These are phyloP conservation scores for Trypanosoma lewisi DNA, from an alignment of 208 protist species.

Conservation along the genomic window DNA sequence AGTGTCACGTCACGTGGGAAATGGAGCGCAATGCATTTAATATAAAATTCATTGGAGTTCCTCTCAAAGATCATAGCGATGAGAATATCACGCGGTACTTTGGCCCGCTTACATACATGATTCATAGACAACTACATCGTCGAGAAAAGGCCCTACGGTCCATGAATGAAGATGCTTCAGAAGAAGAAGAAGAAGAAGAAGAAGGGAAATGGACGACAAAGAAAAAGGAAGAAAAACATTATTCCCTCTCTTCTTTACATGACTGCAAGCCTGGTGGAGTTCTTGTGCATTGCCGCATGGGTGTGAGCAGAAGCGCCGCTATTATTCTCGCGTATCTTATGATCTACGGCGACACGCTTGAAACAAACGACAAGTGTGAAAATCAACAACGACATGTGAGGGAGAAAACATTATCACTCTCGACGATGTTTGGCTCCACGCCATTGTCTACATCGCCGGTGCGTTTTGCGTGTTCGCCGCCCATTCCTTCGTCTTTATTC, in stretches of 20 bases:
- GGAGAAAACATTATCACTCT: too few relatives aligned
- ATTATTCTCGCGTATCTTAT: slow-evolving; percentile 83
- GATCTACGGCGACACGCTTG: slow-evolving; percentile 55
- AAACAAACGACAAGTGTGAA: neutral
- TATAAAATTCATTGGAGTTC: slow-evolving; percentile 53
- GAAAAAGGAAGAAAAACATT: too few relatives aligned
- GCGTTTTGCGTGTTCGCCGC: too few relatives aligned
- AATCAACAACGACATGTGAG: neutral
- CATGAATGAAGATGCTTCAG: neutral
- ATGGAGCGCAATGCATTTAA: slow-evolving; percentile 40
- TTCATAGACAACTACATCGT: slow-evolving; percentile 75
- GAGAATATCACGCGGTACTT: slow-evolving; percentile 56
- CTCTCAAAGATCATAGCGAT: slow-evolving; percentile 73
- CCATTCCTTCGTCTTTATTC: too few relatives aligned
- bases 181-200: slow-evolving; percentile 5
- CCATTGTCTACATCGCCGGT: neutral
- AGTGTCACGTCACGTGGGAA: slow-evolving; percentile 45
- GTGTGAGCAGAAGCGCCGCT: slow-evolving; percentile 76
- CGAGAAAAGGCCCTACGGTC: slow-evolving; percentile 26
- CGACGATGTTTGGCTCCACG: too few relatives aligned
- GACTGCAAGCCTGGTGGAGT: slow-evolving; percentile 43
- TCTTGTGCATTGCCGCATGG: slow-evolving; percentile 82
- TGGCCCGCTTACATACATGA: slow-evolving; percentile 52
- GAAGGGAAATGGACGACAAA: neutral
- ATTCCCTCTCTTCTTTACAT: neutral